Percentiles rank a stretch among this genome's conserved stretches.
Evolutionary conservation across 202 grass and related monocot genomes (phyloP).

Genomic region (Panicum hallii): DNA sequence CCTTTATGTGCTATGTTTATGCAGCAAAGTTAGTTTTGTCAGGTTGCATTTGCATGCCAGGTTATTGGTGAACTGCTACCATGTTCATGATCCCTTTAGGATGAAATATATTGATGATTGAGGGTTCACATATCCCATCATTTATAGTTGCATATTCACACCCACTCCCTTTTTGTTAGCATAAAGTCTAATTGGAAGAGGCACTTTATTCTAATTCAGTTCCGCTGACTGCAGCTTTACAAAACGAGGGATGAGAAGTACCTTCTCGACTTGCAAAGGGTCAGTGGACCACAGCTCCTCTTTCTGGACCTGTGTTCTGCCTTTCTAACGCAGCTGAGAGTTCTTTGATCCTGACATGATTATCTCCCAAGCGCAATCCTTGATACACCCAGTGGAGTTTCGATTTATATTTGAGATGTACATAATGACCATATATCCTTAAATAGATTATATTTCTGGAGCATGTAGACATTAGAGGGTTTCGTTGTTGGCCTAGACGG

Average conservation of each 20-base stretch:
- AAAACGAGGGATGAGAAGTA: conserved; percentile 95
- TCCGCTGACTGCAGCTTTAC: conserved; percentile 66
- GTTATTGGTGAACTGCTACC: not conserved
- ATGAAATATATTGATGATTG: not conserved
- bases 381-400: not conserved
- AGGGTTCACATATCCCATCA: not conserved
- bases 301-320: conserved; percentile 86
- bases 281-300: conserved; percentile 79
- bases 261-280: conserved; percentile 85
- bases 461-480: conserved; percentile 38
- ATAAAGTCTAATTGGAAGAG: conserved; percentile 8
- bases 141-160: conserved; percentile 4
- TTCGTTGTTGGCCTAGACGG: conserved; percentile 25
- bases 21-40: not conserved
- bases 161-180: not conserved
- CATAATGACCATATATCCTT: conserved; percentile 53
- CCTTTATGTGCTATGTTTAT: conserved; percentile 22
- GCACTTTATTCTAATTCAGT: conserved; percentile 29
- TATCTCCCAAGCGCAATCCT: conserved; percentile 19
- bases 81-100: not conserved
- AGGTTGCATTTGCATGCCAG: conserved; percentile 29
- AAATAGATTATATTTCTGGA: conserved; percentile 51
- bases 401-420: conserved; percentile 44
- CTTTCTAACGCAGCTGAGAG: conserved; percentile 84
- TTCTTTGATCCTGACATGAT: conserved; percentile 58